Evolutionary conservation across 106 monocot species (phyloP), one percentile per base, ranked within the genome.

Genomic region (Platanthera guangdongensis): DNA sequence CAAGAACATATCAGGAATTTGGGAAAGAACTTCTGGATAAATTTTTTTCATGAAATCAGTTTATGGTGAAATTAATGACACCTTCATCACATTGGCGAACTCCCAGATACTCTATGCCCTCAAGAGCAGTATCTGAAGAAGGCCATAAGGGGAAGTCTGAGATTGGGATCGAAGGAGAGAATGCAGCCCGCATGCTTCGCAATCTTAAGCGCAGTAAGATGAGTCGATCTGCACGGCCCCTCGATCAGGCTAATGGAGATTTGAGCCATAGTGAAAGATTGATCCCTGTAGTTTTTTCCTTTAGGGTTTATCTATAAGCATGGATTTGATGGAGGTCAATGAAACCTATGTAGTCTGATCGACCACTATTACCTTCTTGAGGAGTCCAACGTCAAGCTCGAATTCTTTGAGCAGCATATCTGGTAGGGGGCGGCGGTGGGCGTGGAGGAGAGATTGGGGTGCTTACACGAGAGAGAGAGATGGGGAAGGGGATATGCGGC

Each of bases 31-130:
- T 28, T 32, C 12, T 65, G 5, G n/a, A 15, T 13, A 16, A n/a
- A n/a, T 8, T 25, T 25, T 25, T 0, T 62, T 62, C 4, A 62
- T 62, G 19, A 2, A 68, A 68, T 68, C 39, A 32, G 10, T 39
- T 39, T 68, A 0, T 3, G 68, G 62, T 22, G 62, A 60, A 68
- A 32, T 10, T 45, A 68, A 68, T 14, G 16, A 32, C 57, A 81
- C 81, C 82, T 82, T 74, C 63, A 78, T 54, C 4, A 78, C n/a
- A 59, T 83, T 79, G 21, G 83, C 83, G 14, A 50, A 11, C 12
- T 75, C 60, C 83, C 83, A 83, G 25, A 83, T 83, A 59, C 83
- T 76, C 49, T 75, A 83, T 83, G 59, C 79, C 79, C 19, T 79
- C 79, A 9, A 75, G 74, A 47, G 83, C 83, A 28, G 75, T 79